Percentiles rank a stretch among this genome's conserved stretches.
Conservation (phyloP, 2,329 filamentous ascomycete species). For the Penicillium palitans region DNA sequence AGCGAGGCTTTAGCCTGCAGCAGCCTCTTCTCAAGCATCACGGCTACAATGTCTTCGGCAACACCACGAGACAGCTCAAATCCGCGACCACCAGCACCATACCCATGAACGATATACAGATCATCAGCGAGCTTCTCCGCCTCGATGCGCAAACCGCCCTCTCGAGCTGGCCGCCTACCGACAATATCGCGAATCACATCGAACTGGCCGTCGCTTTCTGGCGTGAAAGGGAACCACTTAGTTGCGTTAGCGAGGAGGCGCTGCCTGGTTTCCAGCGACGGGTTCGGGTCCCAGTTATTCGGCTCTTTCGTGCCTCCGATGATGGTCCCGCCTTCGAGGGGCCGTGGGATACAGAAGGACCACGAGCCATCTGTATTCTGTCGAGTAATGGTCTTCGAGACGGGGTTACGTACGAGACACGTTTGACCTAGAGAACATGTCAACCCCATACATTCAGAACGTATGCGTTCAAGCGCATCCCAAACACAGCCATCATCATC, state of each 20-base stretch:
- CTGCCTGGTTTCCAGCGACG: conserved; percentile 50
- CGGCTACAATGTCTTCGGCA: conserved; percentile 50
- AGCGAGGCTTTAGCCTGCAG: conserved; percentile 26
- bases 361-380: conserved; percentile 64
- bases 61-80: conserved; percentile 64
- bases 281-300: conserved; percentile 55
- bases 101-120: conserved; percentile 52
- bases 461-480: not conserved
- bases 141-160: conserved; percentile 55
- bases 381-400: conserved; percentile 54
- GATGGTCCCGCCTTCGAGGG: conserved; percentile 63
- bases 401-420: conserved; percentile 49
- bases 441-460: not conserved
- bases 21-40: conserved; percentile 38
- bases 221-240: conserved; percentile 44
- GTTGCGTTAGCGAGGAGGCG: conserved; percentile 48
- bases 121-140: conserved; percentile 43
- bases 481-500: not conserved
- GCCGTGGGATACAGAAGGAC: conserved; percentile 63
- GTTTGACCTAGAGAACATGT: conserved; percentile 42
- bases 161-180: conserved; percentile 46
- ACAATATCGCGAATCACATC: conserved; percentile 50
- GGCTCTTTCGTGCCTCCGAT: conserved; percentile 67
- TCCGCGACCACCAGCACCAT: conserved; percentile 62
- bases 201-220: conserved; percentile 39